phyloP scores from a whole-genome alignment of 495 filamentous ascomycete genomes.

The Monascus purpureus region DNA sequence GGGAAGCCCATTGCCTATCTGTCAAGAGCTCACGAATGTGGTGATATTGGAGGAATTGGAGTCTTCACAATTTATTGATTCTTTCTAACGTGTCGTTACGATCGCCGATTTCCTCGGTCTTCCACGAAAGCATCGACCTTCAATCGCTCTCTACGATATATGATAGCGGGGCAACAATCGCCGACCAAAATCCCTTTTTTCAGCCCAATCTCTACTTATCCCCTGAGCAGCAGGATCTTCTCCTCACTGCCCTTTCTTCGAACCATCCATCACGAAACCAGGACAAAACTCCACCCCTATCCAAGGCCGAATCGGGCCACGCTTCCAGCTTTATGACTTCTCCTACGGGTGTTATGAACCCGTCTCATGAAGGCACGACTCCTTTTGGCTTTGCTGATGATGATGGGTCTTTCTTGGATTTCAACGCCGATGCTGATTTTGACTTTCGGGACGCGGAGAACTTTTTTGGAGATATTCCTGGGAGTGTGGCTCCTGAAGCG shows the following conservation, averaged over 20 bases:
- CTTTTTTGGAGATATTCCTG: conserved; percentile 69
- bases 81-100: too few species aligned
- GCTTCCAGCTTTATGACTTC: conserved; percentile 31
- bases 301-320: conserved; percentile 10
- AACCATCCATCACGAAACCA: conserved; percentile 39
- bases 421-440: conserved; percentile 59
- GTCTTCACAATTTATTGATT: too few species aligned
- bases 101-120: too few species aligned
- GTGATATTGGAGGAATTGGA: too few species aligned
- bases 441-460: conserved; percentile 45
- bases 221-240: conserved; percentile 72
- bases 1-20: too few species aligned
- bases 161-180: conserved; percentile 14
- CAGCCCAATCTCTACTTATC: conserved; percentile 52
- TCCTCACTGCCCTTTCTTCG: conserved; percentile 78
- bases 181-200: conserved; percentile 25
- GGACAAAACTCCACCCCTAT: conserved; percentile 12
- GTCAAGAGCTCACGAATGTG: too few species aligned
- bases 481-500: conserved; percentile 30
- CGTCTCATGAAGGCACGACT: conserved; percentile 28
- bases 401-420: conserved; percentile 74
- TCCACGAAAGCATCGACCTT: too few species aligned
- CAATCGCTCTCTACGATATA: too few species aligned
- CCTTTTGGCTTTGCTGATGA: conserved; percentile 39
- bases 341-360: conserved; percentile 38